These are phyloP conservation scores for Cylindrotheca fusiformis DNA, from an alignment of 108 stramenopile species.

Conservation along the genomic window DNA sequence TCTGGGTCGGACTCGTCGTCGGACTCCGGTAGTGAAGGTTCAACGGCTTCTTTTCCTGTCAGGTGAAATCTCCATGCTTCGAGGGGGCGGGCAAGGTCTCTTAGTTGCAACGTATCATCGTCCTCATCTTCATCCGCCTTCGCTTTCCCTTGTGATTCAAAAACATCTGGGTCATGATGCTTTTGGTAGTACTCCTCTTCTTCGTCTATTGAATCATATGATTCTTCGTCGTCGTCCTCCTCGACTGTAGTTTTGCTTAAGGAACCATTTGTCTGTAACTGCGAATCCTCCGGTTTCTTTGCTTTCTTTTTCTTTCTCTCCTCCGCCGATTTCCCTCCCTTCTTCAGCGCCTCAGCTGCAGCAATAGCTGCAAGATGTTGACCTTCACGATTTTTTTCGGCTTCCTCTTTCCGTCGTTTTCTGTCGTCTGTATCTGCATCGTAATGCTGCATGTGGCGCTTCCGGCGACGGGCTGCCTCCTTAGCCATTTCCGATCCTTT, in stretches of 20 bases:
- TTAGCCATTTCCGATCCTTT: constrained; percentile 60
- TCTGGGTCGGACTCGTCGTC: constrained; percentile 25
- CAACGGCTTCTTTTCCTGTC: constrained; percentile 67
- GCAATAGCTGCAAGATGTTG: constrained; percentile 28
- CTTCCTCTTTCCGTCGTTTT: constrained; percentile 37
- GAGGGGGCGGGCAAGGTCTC: constrained; percentile 73
- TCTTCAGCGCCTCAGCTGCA: constrained; percentile 35
- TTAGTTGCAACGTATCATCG: constrained; percentile 52
- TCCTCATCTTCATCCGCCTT: constrained; percentile 64
- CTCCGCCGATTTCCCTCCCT: constrained; percentile 15
- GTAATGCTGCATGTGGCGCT: constrained; percentile 54
- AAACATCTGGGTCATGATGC: constrained; percentile 29
- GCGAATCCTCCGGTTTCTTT: constrained; percentile 19
- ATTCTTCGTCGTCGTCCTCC: constrained; percentile 56
- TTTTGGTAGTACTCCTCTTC: constrained; percentile 69
- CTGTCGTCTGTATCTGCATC: constrained; percentile 39
- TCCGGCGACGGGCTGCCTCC: constrained; percentile 39
- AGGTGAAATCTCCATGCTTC: constrained; percentile 79
- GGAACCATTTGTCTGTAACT: constrained; percentile 12
- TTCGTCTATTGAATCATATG: constrained; percentile 69
- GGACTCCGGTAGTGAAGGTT: constrained; percentile 14
- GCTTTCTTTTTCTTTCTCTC: constrained; percentile 41
- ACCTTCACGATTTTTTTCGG: constrained; percentile 26
- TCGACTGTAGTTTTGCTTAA: constrained; percentile 26
- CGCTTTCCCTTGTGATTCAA: constrained; percentile 1